Conservation (phyloP, 495 filamentous ascomycete genomes). For the Letharia lupina region DNA sequence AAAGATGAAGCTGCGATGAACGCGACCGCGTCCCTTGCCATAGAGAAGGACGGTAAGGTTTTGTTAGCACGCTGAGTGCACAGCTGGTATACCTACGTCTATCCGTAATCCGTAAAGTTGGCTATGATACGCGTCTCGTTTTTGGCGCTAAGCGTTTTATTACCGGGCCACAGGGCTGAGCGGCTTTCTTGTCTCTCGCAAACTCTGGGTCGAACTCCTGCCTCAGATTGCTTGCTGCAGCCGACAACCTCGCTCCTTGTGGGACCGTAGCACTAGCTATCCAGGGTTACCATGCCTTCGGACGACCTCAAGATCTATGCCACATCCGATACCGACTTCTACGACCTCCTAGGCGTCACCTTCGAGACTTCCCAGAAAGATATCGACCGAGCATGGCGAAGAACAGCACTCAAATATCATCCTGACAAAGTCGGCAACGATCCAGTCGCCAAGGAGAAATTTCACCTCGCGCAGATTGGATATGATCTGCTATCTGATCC, state of each 20-base stretch:
- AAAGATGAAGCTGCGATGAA: no score
- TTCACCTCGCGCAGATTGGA: conserved; percentile 64
- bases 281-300: conserved; percentile 29
- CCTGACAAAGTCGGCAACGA: conserved; percentile 68
- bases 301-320: conserved; percentile 49
- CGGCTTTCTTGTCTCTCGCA: neutral
- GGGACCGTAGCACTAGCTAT: neutral
- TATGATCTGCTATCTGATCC: conserved; percentile 63
- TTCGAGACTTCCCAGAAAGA: conserved; percentile 57
- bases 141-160: neutral
- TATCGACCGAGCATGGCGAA: conserved; percentile 80
- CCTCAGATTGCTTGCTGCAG: neutral
- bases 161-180: neutral
- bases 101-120: no score
- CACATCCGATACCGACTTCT: conserved; percentile 66
- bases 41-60: neutral
- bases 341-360: conserved; percentile 65
- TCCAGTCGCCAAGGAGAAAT: conserved; percentile 55
- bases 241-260: neutral
- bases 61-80: no score
- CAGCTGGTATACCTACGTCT: no score
- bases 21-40: no score
- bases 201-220: neutral
- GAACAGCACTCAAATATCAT: conserved; percentile 81
- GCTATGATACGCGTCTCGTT: neutral